Base-by-base conservation (phyloP, 257 asterid species). In the Jacaranda copaia region DNA sequence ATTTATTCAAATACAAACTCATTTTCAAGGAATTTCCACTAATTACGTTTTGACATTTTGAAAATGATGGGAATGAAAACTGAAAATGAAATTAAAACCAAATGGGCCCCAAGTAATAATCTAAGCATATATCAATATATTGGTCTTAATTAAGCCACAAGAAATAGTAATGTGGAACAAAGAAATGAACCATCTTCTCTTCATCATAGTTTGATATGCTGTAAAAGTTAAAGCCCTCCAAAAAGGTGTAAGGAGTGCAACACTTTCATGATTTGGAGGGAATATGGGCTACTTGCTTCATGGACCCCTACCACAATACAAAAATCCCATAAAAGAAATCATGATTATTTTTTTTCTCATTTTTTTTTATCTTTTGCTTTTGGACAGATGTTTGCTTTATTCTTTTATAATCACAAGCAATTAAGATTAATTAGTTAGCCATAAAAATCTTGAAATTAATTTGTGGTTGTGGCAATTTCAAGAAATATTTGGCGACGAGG, bases 181-280 rank as follows among this genome's bases (percentile, higher is more conserved):
- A 63, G 77, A 76, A 83, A 83, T 81, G 81, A 81, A 66, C 64
- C 45, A 71, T n/a, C 39, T 82, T 68, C 35, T 78, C 49, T 78
- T 77, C 81, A 81, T 83, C 80, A 83, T 86, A 45, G 77, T 75
- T 73, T 77, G 82, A 80, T 86, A 74, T 76, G 87, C 85, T 86
- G 88, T 84, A 79, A 86, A 86, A 80, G 86, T 67, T 70, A 70
- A 81, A 80, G 81, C 64, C 75, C 51, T 40, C 13, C 4, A 60
- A 78, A 43, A 72, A 70, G 77, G 19, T 32, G 35, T 46, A 10
- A 59, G 77, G 86, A 81, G 83, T 76, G 87, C 80, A 51, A 52
- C 77, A 83, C 83, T 79, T 74, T 86, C 88, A 86, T 84, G 57
- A 86, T 86, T 82, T 69, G 14, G 53, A 39, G 73, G 79, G 57